Conservation (phyloP, 2,329 filamentous ascomycete species). For the Stylonectria norvegica region DNA sequence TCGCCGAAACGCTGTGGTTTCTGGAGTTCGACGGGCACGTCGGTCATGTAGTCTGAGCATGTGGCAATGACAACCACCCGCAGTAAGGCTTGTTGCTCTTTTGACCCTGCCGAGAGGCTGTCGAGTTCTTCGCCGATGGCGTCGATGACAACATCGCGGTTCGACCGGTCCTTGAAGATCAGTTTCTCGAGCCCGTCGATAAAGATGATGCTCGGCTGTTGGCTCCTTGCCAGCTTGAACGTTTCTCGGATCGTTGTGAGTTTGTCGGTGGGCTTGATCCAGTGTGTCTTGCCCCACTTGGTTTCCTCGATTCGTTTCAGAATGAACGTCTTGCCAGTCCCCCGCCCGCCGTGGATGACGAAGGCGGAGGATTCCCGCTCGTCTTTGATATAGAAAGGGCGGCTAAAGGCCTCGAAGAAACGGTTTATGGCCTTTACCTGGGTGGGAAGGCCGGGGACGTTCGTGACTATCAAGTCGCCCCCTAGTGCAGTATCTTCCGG, state of each 20-base stretch:
- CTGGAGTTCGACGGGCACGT: constrained; percentile 68
- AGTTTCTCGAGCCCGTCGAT: constrained; percentile 76
- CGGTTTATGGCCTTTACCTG: constrained; percentile 65
- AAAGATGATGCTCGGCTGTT: constrained; percentile 72
- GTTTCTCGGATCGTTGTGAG: constrained; percentile 58
- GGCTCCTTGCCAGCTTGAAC: constrained; percentile 65
- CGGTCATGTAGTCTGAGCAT: constrained; percentile 65
- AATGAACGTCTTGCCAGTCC: constrained; percentile 80
- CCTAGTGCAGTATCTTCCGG: constrained; percentile 14
- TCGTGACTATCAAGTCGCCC: constrained; percentile 44
- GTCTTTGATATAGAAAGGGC: constrained; percentile 28
- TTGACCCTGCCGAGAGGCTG: constrained; percentile 42
- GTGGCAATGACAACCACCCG: constrained; percentile 72
- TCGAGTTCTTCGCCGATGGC: constrained; percentile 55
- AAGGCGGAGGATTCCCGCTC: constrained; percentile 52
- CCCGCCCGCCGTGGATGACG: constrained; percentile 75
- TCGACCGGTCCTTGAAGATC: constrained; percentile 56
- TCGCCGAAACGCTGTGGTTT: constrained; percentile 60
- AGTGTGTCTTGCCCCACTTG: constrained; percentile 68
- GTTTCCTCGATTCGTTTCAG: constrained; percentile 64
- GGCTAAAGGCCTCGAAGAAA: constrained; percentile 57
- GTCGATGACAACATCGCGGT: constrained; percentile 48
- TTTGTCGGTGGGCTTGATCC: constrained; percentile 55
- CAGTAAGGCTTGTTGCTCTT: constrained; percentile 38
- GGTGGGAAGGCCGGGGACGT: constrained; percentile 64